Evolutionary conservation across 202 grass and related monocot species (phyloP), one percentile per base, ranked within the genome.

Genomic region (Bolboschoenoplectus hybrid): DNA sequence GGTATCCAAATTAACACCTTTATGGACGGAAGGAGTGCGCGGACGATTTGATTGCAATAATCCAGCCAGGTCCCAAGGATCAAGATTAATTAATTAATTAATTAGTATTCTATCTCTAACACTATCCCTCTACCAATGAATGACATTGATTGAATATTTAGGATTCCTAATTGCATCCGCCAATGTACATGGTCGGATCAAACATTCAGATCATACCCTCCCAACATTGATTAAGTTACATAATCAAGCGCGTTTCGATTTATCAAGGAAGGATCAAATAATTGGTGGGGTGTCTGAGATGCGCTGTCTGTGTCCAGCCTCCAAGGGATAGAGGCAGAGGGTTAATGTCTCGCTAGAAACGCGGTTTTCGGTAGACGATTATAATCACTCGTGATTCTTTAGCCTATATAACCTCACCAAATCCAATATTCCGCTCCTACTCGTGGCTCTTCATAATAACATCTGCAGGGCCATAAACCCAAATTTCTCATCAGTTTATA

Each of bases 331-430:
- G 26, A 32, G 74, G n/a, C n/a, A 9, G 52, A 58, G 14, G 34
- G 35, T 79, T 79, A 58, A 79, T 79, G 53, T 57, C 40, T 79
- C 13, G 26, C 74, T 58, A 3, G 36, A 40, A 80, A 80, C 75
- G 75, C 75, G 75, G 41, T 80, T 58, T 79, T 53, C 60, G 75
- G 75, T 80, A 6, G 9, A 38, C 52, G 40, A 79, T 60, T 58
- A 79, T 58, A 36, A 16, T 74, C n/a, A 26, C 44, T 50, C 12
- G 45, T 35, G 47, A 8, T 19, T 34, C 10, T 75, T 75, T 75
- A 51, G 71, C 45, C 0, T 52, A 74, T 53, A 32, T 53, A 76
- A 53, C 72, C 72, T 76, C 1, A 53, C 6, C 12, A 76, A 76
- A 75, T 75, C n/a, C 45, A 50, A 12, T 74, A 34, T 74, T 50